Base-by-base conservation (phyloP, 148 eudicot genomes). In the Polygonum aviculare region DNA sequence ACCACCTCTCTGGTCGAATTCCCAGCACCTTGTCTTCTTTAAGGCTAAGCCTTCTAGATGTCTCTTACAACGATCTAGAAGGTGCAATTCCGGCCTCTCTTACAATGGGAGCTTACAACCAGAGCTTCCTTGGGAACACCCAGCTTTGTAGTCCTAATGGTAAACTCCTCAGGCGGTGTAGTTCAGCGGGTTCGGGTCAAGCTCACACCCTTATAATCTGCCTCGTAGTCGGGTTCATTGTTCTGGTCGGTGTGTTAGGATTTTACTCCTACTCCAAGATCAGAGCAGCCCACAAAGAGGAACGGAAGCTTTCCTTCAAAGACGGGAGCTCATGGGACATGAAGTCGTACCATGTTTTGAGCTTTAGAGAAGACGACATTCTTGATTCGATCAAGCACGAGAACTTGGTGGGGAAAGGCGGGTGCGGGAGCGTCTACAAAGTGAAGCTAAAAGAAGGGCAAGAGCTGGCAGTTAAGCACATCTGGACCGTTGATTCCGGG, bases 371-470 rank as follows among this genome's bases (percentile, higher is more conserved):
- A 79, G 93, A 85, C 63, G 93, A 95, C 75, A 86, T 95, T 75
- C 86, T 95, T 15, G 91, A 92, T 70, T 85, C 91, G 0, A 80
- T 95, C 75, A 87, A 88, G 78, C 85, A 88, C 9, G 96, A 90
- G 38, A 95, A 95, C 81, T 67, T 89, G 70, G 88, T 95, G 1
- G 98, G 97, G 41, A 95, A 95, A 89, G 98, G 98, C 0, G 98
- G 98, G 78, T 87, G 92, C 0, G 98, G 98, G 33, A 87, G 83
- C 44, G 98, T 92, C 7, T 95, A 95, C 74, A 87, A 84, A 70
- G 94, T 90, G 36, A 39, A 31, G 3, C 81, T 92, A 0, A 80
- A 82, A 26, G 90, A 92, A 41, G 92, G 89, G 3, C 79, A 77
- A 54, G 97, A 90, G 39, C 50, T 92, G 8, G 98, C 98, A 0